Evolutionary conservation across 2,329 filamentous ascomycete genomes (phyloP), one percentile per base, ranked within the genome.

Genomic region (Colletotrichum sp.): DNA sequence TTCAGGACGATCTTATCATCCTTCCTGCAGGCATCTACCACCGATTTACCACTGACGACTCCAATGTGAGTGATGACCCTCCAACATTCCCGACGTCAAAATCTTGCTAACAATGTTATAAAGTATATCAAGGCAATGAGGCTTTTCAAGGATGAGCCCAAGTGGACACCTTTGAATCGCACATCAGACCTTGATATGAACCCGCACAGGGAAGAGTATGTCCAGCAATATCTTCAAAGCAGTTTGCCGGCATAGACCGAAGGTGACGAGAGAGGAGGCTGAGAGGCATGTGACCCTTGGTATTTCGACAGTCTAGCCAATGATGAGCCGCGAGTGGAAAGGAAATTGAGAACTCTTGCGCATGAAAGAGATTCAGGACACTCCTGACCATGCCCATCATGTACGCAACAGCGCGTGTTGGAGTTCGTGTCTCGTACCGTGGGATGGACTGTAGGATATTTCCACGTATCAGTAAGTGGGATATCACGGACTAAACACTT

Each of bases 101-200:
- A 21, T 52, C 43, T 52, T 52, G 43, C 43, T 52, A 21, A 52
- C 43, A 13, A n/a, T 64, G 32, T 28, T 61, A 36, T 30, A 69
- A 79, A 98, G 96, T 98, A 96, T 82, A 95, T 98, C 79, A 95
- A 97, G 83, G 97, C 97, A 16, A 96, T 98, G 95, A 91, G 97
- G 73, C 89, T 99, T 67, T 99, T 98, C 91, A 96, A 98, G 87
- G 97, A 98, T 78, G 96, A 98, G 86, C 97, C 97, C 38, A 98
- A 98, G 87, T 99, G 97, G 97, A 98, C 96, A 43, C 94, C 97
- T 16, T 85, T 99, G 79, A 98, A 98, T 87, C 92, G 97, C 72
- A 92, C 91, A 8, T 85, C 88, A 6, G 94, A 96, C 65, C 91
- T 98, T 58, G 95, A 98, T 83, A 83, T 83, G 75, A 99, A 98